Percentiles rank a stretch among this genome's conserved stretches.
These are phyloP conservation scores for Hypoxylon sp. DNA, from an alignment of 2,329 filamentous ascomycete genomes.

Conservation along the genomic window DNA sequence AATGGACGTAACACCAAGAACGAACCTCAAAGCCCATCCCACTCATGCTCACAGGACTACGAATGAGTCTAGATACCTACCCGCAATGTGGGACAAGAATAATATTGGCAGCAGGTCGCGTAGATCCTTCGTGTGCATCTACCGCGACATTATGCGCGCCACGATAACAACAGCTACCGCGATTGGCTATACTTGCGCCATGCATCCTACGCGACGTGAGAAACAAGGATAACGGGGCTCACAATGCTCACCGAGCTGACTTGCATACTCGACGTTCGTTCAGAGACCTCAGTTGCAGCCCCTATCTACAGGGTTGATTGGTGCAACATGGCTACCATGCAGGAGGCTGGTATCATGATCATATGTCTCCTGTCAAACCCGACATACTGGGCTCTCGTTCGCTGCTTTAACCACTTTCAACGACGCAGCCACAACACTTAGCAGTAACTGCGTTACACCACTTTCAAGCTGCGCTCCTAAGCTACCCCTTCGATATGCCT, in stretches of 20 bases:
- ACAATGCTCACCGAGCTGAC: background rate
- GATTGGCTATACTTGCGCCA: slow-evolving; percentile 19
- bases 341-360: too few species aligned
- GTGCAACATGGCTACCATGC: background rate
- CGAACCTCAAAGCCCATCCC: too few species aligned
- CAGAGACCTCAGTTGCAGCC: background rate
- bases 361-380: too few species aligned
- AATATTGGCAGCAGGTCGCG: background rate
- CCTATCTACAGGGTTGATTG: background rate
- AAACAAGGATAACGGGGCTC: too few species aligned
- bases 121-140: background rate
- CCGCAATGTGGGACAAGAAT: background rate
- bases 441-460: too few species aligned
- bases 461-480: too few species aligned
- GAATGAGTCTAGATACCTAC: background rate
- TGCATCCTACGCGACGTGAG: background rate
- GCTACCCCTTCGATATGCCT: too few species aligned
- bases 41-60: too few species aligned
- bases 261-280: background rate
- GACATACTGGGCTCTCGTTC: background rate
- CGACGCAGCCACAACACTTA: too few species aligned
- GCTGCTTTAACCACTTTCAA: too few species aligned
- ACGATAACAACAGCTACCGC: background rate
- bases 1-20: too few species aligned
- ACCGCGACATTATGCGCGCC: slow-evolving; percentile 13